Evolutionary conservation across 169 alveolate genomes (phyloP).

Genomic region (Blepharisma undulans): DNA sequence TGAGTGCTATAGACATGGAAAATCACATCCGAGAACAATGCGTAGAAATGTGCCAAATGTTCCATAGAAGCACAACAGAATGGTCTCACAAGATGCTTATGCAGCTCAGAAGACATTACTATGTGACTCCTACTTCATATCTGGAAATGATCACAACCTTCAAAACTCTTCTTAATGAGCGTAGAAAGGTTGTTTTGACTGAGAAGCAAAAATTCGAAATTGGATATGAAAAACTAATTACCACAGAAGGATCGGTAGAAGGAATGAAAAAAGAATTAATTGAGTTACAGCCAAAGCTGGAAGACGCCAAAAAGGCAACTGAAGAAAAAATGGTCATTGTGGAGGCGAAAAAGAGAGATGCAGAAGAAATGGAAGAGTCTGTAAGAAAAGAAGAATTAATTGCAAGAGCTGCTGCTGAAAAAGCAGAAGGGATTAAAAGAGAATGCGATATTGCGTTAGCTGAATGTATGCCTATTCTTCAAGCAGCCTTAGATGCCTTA

Average conservation of each 20-base stretch:
- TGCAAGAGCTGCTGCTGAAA: conserved; percentile 74
- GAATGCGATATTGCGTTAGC: conserved; percentile 90
- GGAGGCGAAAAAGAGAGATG: conserved; percentile 10
- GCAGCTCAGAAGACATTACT: conserved; percentile 83
- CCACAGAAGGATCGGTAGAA: conserved; percentile 86
- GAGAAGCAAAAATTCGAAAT: conserved; percentile 81
- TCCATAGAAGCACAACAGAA: conserved; percentile 80
- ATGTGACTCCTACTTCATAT: conserved; percentile 92
- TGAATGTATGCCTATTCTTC: conserved; percentile 86
- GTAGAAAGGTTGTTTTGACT: conserved; percentile 82
- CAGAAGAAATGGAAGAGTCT: neutral
- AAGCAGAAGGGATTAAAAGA: conserved; percentile 83
- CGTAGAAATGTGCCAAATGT: conserved; percentile 82
- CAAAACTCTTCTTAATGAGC: conserved; percentile 81
- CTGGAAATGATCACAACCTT: conserved; percentile 89
- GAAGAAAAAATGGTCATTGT: neutral
- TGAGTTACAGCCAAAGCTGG: conserved; percentile 87
- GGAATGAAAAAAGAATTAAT: conserved; percentile 88
- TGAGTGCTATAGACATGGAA: conserved; percentile 75
- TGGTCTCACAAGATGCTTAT: conserved; percentile 75
- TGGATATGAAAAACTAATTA: conserved; percentile 84
- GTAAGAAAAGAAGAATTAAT: conserved; percentile 77
- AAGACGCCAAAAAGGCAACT: conserved; percentile 4
- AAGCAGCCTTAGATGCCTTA: conserved; percentile 84
- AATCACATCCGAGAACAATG: conserved; percentile 54